Evolutionary conservation across 2,329 filamentous ascomycete genomes (phyloP).

Genomic region (Gremmenia infestans): DNA sequence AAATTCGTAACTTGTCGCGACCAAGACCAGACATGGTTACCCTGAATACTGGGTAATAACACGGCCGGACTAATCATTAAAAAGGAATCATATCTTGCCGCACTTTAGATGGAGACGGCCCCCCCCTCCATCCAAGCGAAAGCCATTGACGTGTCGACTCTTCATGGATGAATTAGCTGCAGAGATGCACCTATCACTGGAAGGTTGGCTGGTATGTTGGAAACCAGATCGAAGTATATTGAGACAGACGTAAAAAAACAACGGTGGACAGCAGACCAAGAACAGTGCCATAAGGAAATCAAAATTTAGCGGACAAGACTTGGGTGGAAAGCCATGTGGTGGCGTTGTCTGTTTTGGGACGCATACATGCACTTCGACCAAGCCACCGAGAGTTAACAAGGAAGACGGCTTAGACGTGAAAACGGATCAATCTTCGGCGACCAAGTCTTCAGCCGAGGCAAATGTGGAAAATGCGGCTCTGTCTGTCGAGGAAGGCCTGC

Average conservation of each 20-base stretch:
- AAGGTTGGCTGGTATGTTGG: neutral
- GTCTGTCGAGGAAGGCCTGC: neutral
- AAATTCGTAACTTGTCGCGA: neutral
- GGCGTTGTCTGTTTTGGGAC: conserved; percentile 10
- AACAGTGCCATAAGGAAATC: neutral
- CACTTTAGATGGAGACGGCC: conserved; percentile 2
- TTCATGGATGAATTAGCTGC: neutral
- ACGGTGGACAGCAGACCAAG: neutral
- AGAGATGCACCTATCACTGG: conserved; percentile 1
- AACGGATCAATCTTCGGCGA: neutral
- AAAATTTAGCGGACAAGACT: neutral
- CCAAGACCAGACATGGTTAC: neutral
- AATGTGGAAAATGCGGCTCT: conserved; percentile 10
- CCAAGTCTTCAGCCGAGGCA: conserved; percentile 2
- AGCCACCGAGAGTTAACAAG: neutral
- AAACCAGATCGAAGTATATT: neutral
- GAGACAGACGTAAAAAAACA: neutral
- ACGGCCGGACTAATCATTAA: neutral
- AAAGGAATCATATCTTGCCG: neutral
- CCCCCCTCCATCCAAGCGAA: neutral
- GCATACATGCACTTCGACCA: neutral
- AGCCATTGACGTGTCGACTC: conserved; percentile 5
- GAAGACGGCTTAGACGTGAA: neutral
- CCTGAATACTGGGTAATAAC: neutral
- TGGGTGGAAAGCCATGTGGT: neutral